These are phyloP conservation scores for Scleroderma citrinum DNA, from an alignment of 768 basidiomycete species.

Conservation along the genomic window DNA sequence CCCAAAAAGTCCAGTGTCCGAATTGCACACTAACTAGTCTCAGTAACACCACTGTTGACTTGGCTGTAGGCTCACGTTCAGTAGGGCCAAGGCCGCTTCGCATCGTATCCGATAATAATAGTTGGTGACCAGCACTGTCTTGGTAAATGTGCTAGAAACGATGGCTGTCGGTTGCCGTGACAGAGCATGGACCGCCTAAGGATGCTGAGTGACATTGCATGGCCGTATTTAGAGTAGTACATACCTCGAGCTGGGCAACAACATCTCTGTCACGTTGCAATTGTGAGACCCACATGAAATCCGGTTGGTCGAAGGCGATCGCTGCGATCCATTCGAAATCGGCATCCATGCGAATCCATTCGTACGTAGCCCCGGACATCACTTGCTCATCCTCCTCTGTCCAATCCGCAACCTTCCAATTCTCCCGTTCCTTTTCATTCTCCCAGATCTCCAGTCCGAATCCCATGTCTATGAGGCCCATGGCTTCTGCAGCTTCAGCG, in stretches of 20 bases:
- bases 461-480: slow-evolving; percentile 90
- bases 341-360: slow-evolving; percentile 99
- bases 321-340: slow-evolving; percentile 99
- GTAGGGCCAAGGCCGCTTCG: slow-evolving; percentile 84
- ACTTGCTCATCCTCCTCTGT: slow-evolving; percentile 90
- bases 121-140: slow-evolving; percentile 89
- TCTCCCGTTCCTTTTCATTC: slow-evolving; percentile 85
- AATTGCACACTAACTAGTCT: slow-evolving; percentile 64
- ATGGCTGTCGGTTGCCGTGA: slow-evolving; percentile 76
- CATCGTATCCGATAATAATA: slow-evolving; percentile 96
- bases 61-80: slow-evolving; percentile 49
- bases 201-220: slow-evolving; percentile 6
- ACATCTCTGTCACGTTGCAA: slow-evolving; percentile 94
- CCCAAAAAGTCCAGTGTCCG: slow-evolving; percentile 82
- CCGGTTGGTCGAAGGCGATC: slow-evolving; percentile 89
- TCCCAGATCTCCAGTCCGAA: slow-evolving; percentile 96
- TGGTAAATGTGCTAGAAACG: slow-evolving; percentile 86
- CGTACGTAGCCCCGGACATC: slow-evolving; percentile 95
- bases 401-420: slow-evolving; percentile 98
- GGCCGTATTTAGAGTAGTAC: slow-evolving; percentile 16
- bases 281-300: slow-evolving; percentile 98
- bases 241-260: slow-evolving; percentile 92
- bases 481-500: slow-evolving; percentile 85
- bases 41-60: slow-evolving; percentile 8
- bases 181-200: slow-evolving; percentile 88